phyloP scores from a whole-genome alignment of 2,329 filamentous ascomycete genomes.

The Aspergillus pseudoglaucus region DNA sequence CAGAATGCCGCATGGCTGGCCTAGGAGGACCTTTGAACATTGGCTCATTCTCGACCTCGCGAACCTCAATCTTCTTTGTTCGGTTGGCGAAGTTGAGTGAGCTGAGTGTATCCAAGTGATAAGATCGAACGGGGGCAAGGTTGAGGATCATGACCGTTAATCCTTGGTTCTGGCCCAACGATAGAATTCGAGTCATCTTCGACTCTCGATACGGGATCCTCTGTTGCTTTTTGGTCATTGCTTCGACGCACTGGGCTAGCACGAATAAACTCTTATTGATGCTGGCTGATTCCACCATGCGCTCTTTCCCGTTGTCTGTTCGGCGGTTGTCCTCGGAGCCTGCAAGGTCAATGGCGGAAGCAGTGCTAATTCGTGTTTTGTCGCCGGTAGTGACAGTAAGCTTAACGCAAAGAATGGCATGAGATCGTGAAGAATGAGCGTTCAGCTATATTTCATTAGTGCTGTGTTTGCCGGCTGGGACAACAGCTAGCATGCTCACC shows the following conservation, averaged over 20 bases:
- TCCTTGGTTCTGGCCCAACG: slow-evolving; percentile 88
- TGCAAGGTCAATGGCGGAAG: slow-evolving; percentile 88
- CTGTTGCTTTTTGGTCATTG: slow-evolving; percentile 68
- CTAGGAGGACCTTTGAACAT: slow-evolving; percentile 71
- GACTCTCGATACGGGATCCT: slow-evolving; percentile 90
- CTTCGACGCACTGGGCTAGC: slow-evolving; percentile 88
- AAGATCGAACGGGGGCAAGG: slow-evolving; percentile 81
- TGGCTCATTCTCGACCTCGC: slow-evolving; percentile 92
- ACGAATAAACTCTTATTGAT: slow-evolving; percentile 98
- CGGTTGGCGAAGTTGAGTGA: slow-evolving; percentile 92
- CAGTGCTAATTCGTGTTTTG: slow-evolving; percentile 67
- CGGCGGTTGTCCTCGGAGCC: slow-evolving; percentile 93
- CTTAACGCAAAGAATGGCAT: slow-evolving; percentile 87
- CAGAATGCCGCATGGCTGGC: slow-evolving; percentile 35
- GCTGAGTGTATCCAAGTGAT: slow-evolving; percentile 87
- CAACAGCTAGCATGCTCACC: slow-evolving; percentile 25
- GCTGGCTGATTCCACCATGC: slow-evolving; percentile 87
- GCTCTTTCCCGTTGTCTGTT: slow-evolving; percentile 88
- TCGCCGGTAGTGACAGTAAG: slow-evolving; percentile 68
- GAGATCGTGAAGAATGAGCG: slow-evolving; percentile 80
- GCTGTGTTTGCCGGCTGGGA: neutral
- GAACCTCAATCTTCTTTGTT: slow-evolving; percentile 92
- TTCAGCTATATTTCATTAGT: slow-evolving; percentile 54
- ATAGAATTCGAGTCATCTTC: slow-evolving; percentile 94
- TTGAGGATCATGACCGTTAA: slow-evolving; percentile 96